Percentiles rank a stretch among this genome's conserved stretches.
phyloP scores from a whole-genome alignment of 768 basidiomycete genomes.

The Rhodosporidiobolus sp. region DNA sequence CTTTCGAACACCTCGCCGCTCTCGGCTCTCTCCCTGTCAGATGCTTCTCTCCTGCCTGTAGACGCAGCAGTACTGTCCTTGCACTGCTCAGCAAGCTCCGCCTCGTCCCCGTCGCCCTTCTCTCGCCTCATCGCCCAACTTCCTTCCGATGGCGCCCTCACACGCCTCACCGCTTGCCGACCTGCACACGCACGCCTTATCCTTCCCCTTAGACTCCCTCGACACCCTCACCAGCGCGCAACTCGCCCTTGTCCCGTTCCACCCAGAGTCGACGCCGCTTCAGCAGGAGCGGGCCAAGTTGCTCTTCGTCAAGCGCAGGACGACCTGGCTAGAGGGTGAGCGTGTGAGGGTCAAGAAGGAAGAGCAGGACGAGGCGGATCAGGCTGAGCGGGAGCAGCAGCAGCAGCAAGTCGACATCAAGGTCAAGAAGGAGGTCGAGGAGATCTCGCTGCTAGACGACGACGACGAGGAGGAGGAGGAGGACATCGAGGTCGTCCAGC shows the following conservation, averaged over 20 bases:
- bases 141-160: neutral
- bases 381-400: neutral
- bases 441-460: conserved; percentile 6
- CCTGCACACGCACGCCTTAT: neutral
- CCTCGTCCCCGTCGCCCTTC: neutral
- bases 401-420: neutral
- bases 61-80: neutral
- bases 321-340: neutral
- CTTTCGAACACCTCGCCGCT: neutral
- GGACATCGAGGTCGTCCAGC: neutral
- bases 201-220: neutral
- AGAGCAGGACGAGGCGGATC: neutral
- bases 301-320: neutral
- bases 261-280: neutral
- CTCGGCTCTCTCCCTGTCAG: neutral
- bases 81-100: neutral
- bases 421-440: conserved; percentile 16
- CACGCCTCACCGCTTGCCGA: neutral
- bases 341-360: no score
- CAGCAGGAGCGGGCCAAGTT: neutral
- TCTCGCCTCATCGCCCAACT: neutral
- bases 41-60: neutral
- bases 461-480: neutral
- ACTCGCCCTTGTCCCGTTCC: conserved; percentile 14
- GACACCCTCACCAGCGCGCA: neutral